These are phyloP conservation scores for Stephanodiscus minutulus DNA, from an alignment of 108 stramenopile genomes.

Conservation along the genomic window DNA sequence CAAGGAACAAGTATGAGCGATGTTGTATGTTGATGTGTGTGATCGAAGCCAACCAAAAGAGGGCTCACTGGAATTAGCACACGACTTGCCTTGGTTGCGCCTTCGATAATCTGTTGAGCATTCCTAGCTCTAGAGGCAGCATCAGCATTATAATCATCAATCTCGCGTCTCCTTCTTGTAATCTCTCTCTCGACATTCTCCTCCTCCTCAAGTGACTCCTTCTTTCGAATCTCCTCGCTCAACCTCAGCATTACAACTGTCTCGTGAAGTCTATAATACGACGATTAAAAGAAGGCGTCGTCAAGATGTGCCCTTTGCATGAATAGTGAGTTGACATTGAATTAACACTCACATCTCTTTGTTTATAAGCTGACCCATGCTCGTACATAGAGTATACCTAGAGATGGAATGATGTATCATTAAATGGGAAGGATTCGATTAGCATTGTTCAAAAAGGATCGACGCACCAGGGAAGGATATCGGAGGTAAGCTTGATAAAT, in stretches of 20 bases:
- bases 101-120: too few relatives aligned
- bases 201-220: constrained; percentile 31
- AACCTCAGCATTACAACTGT: constrained; percentile 46
- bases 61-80: neutral
- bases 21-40: too few relatives aligned
- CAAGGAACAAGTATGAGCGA: too few relatives aligned
- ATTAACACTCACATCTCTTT: constrained; percentile 30
- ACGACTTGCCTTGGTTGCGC: too few relatives aligned
- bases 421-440: neutral
- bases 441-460: neutral
- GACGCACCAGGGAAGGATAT: constrained; percentile 64
- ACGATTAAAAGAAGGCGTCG: neutral
- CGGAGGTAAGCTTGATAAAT: constrained; percentile 60
- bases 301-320: neutral
- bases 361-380: constrained; percentile 80
- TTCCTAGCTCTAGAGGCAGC: neutral
- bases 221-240: constrained; percentile 39
- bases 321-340: neutral
- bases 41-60: too few relatives aligned
- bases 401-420: neutral
- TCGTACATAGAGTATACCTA: constrained; percentile 83
- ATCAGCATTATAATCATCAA: constrained; percentile 3
- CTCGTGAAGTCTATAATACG: constrained; percentile 32
- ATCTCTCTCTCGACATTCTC: constrained; percentile 36
- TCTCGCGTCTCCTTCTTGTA: constrained; percentile 12